Percentiles rank a stretch among this genome's conserved stretches.
phyloP scores from a whole-genome alignment of 371 early-diverging fungal species.

The Paraphysoderma sedebokerense region DNA sequence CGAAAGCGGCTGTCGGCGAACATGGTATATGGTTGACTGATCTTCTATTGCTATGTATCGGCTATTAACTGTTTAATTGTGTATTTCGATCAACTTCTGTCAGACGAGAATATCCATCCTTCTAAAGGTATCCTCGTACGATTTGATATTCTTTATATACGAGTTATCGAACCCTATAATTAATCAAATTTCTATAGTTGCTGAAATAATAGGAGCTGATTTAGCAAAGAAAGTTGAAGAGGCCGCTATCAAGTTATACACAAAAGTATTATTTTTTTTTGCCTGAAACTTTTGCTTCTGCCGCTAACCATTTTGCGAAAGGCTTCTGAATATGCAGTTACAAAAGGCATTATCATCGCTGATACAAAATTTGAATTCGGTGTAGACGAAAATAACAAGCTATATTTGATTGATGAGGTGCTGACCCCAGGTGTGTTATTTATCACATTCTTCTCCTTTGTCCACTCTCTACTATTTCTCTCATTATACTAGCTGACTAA shows the following conservation, averaged over 20 bases:
- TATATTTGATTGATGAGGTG: conserved; percentile 86
- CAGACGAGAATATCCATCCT: conserved; percentile 94
- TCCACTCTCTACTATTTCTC: not conserved
- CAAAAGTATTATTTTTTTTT: conserved; percentile 10
- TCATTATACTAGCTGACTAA: not conserved
- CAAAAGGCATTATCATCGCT: conserved; percentile 87
- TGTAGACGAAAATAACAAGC: conserved; percentile 52
- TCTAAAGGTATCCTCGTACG: conserved; percentile 44
- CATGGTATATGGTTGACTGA: conserved; percentile 42
- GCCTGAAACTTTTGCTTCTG: not conserved
- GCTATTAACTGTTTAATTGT: conserved; percentile 1
- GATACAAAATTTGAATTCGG: conserved; percentile 99
- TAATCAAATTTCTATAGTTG: conserved; percentile 22
- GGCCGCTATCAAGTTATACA: conserved; percentile 22
- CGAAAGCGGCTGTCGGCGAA: conserved; percentile 93
- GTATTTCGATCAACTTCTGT: not conserved
- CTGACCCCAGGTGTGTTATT: conserved; percentile 69
- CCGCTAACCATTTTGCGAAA: conserved; percentile 1
- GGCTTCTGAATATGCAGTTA: conserved; percentile 65
- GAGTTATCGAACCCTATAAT: conserved; percentile 1
- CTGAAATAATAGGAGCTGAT: conserved; percentile 65
- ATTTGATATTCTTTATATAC: conserved; percentile 1
- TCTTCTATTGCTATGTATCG: too few relatives aligned
- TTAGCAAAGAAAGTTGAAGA: conserved; percentile 24
- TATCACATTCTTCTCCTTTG: not conserved